Evolutionary conservation across 1,284 basidiomycete species (phyloP).

Genomic region (Leucoagaricus sp.): DNA sequence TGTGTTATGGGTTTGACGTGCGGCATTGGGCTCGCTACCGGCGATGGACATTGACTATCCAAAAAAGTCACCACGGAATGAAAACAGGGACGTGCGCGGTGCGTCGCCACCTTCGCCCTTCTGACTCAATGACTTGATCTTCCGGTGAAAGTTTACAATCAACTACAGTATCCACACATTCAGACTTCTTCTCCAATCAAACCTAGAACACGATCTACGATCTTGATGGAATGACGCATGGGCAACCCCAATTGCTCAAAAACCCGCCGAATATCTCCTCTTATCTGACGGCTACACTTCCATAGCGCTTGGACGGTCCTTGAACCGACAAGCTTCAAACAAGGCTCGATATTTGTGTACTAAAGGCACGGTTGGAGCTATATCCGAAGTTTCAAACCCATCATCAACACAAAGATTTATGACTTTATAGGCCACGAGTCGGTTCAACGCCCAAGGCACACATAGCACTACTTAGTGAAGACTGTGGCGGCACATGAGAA

Average conservation of each 20-base stretch:
- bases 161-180: not conserved
- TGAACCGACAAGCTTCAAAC: not conserved
- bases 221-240: slow-evolving; percentile 5
- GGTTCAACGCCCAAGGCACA: not conserved
- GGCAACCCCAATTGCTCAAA: not conserved
- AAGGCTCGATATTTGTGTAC: not conserved
- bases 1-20: slow-evolving; percentile 1
- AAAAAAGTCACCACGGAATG: slow-evolving; percentile 12
- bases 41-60: not conserved
- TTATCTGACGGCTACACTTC: not conserved
- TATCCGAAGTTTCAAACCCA: not conserved
- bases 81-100: not conserved
- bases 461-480: slow-evolving; percentile 34
- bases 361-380: not conserved
- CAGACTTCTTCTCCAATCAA: slow-evolving; percentile 2
- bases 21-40: not conserved
- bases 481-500: slow-evolving; percentile 24
- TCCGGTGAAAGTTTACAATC: not conserved
- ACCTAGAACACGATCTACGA: slow-evolving; percentile 2
- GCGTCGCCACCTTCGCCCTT: slow-evolving; percentile 1
- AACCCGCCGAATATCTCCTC: not conserved
- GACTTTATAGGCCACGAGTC: not conserved
- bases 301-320: not conserved
- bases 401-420: not conserved
- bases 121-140: not conserved